Conservation (phyloP, 495 filamentous ascomycete genomes). For the Rostrohypoxylon terebratum region DNA sequence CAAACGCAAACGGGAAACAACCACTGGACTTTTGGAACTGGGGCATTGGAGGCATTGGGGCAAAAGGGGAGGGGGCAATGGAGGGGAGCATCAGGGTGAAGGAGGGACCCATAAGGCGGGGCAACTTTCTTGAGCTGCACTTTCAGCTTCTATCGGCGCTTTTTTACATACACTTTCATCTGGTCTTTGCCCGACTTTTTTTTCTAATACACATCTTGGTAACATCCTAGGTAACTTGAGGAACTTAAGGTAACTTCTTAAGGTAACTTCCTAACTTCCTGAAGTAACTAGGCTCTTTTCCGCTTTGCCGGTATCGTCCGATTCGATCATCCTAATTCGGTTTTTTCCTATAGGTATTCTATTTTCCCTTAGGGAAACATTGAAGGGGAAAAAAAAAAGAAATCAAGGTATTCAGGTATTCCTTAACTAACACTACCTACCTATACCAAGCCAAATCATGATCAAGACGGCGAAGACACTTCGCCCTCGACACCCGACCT, state of each 20-base stretch:
- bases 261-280: neutral
- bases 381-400: neutral
- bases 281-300: conserved; percentile 23
- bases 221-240: conserved; percentile 37
- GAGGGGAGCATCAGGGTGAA: neutral
- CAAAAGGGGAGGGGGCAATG: neutral
- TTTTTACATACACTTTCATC: conserved; percentile 41
- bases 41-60: neutral
- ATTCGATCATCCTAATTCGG: conserved; percentile 34
- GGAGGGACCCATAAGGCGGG: conserved; percentile 29
- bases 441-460: conserved; percentile 14
- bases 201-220: conserved; percentile 35
- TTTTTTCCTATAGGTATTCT: neutral
- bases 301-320: conserved; percentile 41
- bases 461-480: conserved; percentile 44
- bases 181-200: too few relatives aligned
- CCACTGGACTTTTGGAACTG: conserved; percentile 3
- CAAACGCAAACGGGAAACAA: conserved; percentile 11
- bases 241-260: neutral
- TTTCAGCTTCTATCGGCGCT: conserved; percentile 47
- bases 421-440: neutral
- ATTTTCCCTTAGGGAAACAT: too few relatives aligned
- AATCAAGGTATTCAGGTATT: neutral
- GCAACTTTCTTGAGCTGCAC: conserved; percentile 35
- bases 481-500: conserved; percentile 43